A percentile compares a stretch with the other conserved stretches of the same genome.
Conservation (phyloP, 371 early-diverging fungal species). For the Polyrhizophydium stewartii region DNA sequence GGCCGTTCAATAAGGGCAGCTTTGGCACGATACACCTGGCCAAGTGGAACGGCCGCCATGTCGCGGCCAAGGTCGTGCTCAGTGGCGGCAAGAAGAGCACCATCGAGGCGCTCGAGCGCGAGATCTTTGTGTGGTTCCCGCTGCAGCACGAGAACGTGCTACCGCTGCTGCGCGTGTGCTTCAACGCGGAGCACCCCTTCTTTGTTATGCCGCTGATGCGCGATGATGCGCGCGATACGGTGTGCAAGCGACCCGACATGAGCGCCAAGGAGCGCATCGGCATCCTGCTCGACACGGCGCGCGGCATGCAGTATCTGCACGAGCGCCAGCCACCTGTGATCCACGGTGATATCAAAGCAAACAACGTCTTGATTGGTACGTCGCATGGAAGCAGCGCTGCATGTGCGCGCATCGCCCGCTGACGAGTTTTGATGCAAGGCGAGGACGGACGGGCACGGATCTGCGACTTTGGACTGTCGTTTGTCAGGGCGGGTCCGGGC, state of each 20-base stretch:
- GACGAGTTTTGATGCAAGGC: too few species aligned
- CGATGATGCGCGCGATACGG: background rate
- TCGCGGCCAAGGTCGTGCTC: background rate
- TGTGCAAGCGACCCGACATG: too few species aligned
- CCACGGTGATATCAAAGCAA: conserved; percentile 34
- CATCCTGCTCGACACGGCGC: background rate
- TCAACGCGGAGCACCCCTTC: background rate
- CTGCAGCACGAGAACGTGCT: background rate
- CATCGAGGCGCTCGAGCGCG: background rate
- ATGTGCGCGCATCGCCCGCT: too few species aligned
- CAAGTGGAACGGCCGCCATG: background rate
- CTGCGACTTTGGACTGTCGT: conserved; percentile 29
- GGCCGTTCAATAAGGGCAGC: too few species aligned
- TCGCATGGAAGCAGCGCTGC: too few species aligned
- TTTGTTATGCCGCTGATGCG: background rate
- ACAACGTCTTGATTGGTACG: conserved; percentile 28
- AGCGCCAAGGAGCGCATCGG: too few species aligned
- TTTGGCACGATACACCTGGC: background rate
- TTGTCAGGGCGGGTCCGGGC: conserved; percentile 17
- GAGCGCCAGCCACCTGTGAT: conserved; percentile 13
- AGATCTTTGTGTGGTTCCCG: background rate
- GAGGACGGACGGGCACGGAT: conserved; percentile 17
- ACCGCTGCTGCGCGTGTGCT: background rate
- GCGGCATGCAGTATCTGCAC: conserved; percentile 12
- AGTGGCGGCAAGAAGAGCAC: background rate